A percentile compares a stretch with the other conserved stretches of the same genome.
These are phyloP conservation scores for Ploettnerulaceae sp. DNA, from an alignment of 2,329 filamentous ascomycete genomes.

Conservation along the genomic window DNA sequence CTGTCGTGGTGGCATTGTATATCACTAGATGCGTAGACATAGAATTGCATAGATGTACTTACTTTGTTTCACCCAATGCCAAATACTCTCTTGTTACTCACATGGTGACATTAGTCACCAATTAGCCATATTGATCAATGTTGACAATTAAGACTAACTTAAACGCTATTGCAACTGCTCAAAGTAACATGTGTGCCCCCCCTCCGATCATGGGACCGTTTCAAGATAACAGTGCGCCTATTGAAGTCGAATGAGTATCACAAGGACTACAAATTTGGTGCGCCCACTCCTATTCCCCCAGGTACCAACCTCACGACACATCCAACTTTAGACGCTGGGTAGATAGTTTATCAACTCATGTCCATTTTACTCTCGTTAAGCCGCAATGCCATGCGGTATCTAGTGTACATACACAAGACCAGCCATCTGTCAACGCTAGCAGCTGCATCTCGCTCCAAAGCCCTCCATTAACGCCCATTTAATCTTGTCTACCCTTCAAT, in stretches of 20 bases:
- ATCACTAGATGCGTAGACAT: constrained; percentile 27
- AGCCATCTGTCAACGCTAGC: constrained; percentile 5
- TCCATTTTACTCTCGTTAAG: constrained; percentile 21
- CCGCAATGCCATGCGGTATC: constrained; percentile 19
- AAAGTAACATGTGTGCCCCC: no score
- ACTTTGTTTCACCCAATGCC: background rate
- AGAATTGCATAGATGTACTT: constrained; percentile 11
- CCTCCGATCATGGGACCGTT: no score
- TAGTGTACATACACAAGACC: constrained; percentile 32
- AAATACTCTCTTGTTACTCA: background rate
- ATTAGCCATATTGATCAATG: no score
- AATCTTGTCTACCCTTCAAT: constrained; percentile 96
- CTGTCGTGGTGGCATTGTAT: constrained; percentile 17
- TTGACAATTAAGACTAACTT: no score
- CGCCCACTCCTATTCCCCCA: no score
- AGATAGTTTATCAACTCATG: constrained; percentile 13
- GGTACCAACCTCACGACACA: no score
- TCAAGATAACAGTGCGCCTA: no score
- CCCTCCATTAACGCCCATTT: constrained; percentile 33
- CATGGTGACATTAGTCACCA: background rate
- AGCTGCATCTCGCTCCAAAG: constrained; percentile 8
- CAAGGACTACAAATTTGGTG: no score
- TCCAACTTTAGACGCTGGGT: background rate
- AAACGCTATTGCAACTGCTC: no score
- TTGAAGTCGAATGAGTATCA: no score